These are phyloP conservation scores for Lantana camara DNA, from an alignment of 257 asterid species.

Conservation along the genomic window DNA sequence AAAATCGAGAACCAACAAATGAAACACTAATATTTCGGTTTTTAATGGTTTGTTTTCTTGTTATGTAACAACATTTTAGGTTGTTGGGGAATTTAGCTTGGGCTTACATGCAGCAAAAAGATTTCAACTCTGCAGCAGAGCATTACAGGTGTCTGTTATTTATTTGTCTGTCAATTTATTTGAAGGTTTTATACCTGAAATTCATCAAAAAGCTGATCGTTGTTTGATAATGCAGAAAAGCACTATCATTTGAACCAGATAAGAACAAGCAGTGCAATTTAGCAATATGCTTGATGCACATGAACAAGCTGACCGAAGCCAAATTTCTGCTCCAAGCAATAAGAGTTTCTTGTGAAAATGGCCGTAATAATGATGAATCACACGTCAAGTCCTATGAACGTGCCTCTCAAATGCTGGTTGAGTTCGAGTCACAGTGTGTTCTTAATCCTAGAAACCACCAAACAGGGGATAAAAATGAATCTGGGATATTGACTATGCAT, in stretches of 20 bases:
- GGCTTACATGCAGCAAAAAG: slow-evolving; percentile 77
- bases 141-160: slow-evolving; percentile 59
- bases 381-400: slow-evolving; percentile 64
- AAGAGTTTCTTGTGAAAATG: slow-evolving; percentile 41
- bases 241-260: slow-evolving; percentile 73
- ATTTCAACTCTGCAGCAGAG: slow-evolving; percentile 78
- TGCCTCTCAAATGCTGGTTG: slow-evolving; percentile 44
- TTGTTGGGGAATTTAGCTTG: slow-evolving; percentile 93
- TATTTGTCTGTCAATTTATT: background rate
- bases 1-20: background rate
- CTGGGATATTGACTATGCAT: slow-evolving; percentile 14
- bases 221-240: slow-evolving; percentile 62
- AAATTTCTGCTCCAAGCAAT: slow-evolving; percentile 74
- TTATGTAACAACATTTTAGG: slow-evolving; percentile 40
- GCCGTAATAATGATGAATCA: slow-evolving; percentile 54
- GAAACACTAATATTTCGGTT: background rate
- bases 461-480: slow-evolving; percentile 8
- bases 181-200: background rate
- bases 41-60: slow-evolving; percentile 16
- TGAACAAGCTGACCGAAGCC: slow-evolving; percentile 78
- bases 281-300: slow-evolving; percentile 82
- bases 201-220: background rate
- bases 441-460: slow-evolving; percentile 27
- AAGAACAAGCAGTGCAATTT: slow-evolving; percentile 92
- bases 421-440: slow-evolving; percentile 36